Conservation (phyloP, 805 yeast species). For the Lipomyces mesembrius region DNA sequence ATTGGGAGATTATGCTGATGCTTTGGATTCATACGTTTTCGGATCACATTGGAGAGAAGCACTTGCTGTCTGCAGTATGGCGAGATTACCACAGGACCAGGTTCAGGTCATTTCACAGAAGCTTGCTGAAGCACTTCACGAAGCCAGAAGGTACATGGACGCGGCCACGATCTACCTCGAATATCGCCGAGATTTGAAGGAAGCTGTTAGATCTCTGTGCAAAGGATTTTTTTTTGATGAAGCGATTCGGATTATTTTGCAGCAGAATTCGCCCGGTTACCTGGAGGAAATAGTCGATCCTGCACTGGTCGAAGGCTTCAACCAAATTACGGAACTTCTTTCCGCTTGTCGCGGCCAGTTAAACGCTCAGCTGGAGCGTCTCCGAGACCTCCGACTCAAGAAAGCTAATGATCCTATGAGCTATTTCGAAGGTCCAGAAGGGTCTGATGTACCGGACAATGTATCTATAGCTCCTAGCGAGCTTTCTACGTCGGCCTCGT, state of each 20-base stretch:
- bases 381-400: constrained; percentile 82
- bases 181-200: constrained; percentile 63
- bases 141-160: constrained; percentile 68
- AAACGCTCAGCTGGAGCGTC: constrained; percentile 77
- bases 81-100: constrained; percentile 48
- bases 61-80: constrained; percentile 57
- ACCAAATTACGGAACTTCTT: constrained; percentile 78
- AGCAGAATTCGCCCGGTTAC: constrained; percentile 45
- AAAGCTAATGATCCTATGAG: constrained; percentile 84
- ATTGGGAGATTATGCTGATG: constrained; percentile 59
- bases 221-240: constrained; percentile 73
- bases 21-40: constrained; percentile 68
- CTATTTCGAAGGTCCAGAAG: constrained; percentile 65
- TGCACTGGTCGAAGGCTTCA: constrained; percentile 85
- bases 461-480: constrained; percentile 95
- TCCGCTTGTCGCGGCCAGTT: constrained; percentile 94
- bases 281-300: constrained; percentile 67
- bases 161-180: constrained; percentile 77
- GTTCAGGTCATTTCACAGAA: constrained; percentile 55
- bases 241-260: constrained; percentile 69
- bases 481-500: constrained; percentile 74
- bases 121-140: constrained; percentile 63
- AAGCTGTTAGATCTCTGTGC: constrained; percentile 70
- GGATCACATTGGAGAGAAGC: constrained; percentile 90
- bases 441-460: constrained; percentile 79